Conservation (phyloP, 441 rosid species). For the Gossypium davidsonii region DNA sequence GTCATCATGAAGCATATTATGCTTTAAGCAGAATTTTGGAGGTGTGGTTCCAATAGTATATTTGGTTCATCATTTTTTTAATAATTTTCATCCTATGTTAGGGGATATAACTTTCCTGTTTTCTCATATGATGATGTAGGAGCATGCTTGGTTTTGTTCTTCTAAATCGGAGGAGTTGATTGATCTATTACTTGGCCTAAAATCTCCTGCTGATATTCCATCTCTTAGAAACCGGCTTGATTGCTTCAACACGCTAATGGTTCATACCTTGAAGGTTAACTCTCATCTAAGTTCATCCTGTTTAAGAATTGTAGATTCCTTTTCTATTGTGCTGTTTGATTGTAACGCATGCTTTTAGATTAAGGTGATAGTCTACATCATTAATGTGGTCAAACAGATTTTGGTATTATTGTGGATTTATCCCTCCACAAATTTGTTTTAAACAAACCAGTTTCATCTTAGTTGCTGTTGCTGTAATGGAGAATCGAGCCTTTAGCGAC, state of each 20-base stretch:
- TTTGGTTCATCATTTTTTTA: not conserved
- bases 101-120: constrained; percentile 13
- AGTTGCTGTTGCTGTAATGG: not conserved
- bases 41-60: constrained; percentile 34
- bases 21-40: constrained; percentile 64
- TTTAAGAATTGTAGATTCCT: constrained; percentile 10
- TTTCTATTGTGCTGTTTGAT: not conserved
- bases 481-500: not conserved
- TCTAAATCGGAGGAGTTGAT: constrained; percentile 59
- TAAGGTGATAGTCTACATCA: not conserved
- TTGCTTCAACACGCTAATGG: constrained; percentile 62
- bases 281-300: constrained; percentile 9
- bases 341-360: not conserved
- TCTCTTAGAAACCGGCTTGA: constrained; percentile 62
- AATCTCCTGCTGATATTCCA: constrained; percentile 42
- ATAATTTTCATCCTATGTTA: not conserved
- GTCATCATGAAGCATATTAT: constrained; percentile 60
- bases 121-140: constrained; percentile 41
- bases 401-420: not conserved
- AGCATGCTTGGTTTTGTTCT: constrained; percentile 69
- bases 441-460: not conserved
- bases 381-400: not conserved
- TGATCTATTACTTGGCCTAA: constrained; percentile 56
- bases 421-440: not conserved
- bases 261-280: constrained; percentile 60